Conservation (phyloP, 331 rosid genomes). For the Quercus tomentella region DNA sequence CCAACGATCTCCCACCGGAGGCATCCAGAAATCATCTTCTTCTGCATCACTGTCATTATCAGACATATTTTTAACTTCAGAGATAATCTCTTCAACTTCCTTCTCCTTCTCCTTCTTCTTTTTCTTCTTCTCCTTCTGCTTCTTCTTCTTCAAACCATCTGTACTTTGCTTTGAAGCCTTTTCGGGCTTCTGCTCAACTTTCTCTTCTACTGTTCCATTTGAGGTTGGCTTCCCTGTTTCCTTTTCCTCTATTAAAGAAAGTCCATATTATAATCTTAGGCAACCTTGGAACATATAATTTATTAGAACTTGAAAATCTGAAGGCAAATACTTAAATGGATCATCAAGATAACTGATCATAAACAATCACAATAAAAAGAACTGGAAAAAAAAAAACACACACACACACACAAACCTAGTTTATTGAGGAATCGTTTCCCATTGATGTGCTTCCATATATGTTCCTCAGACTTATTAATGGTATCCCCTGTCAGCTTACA, state of each 20-base stretch:
- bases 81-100: constrained; percentile 44
- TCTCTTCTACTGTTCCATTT: constrained; percentile 36
- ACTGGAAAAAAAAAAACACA: background rate
- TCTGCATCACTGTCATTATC: constrained; percentile 44
- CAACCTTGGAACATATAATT: background rate
- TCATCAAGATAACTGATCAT: background rate
- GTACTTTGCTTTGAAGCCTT: constrained; percentile 7
- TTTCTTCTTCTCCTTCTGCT: constrained; percentile 12
- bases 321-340: constrained; percentile 1
- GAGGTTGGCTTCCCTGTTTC: constrained; percentile 42
- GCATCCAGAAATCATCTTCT: constrained; percentile 81
- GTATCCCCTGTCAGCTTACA: constrained; percentile 84
- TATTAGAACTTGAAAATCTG: background rate
- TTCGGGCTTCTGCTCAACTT: constrained; percentile 26
- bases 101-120: constrained; percentile 24
- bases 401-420: constrained; percentile 74
- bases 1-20: constrained; percentile 83
- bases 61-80: constrained; percentile 39
- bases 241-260: constrained; percentile 50
- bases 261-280: background rate
- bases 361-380: background rate
- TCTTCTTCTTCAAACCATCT: constrained; percentile 23
- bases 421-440: constrained; percentile 93
- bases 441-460: constrained; percentile 93
- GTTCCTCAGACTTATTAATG: constrained; percentile 89